phyloP scores from a whole-genome alignment of 371 early-diverging fungal species.

The Mortierella sp. region DNA sequence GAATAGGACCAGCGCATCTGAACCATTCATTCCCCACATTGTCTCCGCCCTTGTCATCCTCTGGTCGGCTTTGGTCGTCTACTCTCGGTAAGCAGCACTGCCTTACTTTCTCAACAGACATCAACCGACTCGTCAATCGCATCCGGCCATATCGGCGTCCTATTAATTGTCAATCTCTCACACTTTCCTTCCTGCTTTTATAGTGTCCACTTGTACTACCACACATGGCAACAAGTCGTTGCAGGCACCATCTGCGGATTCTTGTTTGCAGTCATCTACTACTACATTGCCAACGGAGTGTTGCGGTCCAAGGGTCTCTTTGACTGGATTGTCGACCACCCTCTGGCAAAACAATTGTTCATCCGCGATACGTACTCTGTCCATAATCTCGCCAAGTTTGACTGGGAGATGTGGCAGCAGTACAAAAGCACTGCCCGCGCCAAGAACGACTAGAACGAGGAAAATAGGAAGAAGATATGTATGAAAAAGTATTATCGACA shows the following conservation, averaged over 20 bases:
- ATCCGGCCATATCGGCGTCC: background rate
- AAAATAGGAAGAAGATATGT: background rate
- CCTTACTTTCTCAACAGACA: background rate
- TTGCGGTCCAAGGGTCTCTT: slow-evolving; percentile 60
- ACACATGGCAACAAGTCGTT: slow-evolving; percentile 81
- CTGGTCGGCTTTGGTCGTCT: slow-evolving; percentile 47
- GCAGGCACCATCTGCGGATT: slow-evolving; percentile 77
- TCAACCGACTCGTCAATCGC: background rate
- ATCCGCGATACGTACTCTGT: slow-evolving; percentile 72
- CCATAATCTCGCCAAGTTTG: slow-evolving; percentile 68
- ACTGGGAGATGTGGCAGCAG: slow-evolving; percentile 70
- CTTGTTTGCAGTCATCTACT: slow-evolving; percentile 75
- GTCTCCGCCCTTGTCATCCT: slow-evolving; percentile 21
- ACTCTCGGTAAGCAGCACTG: slow-evolving; percentile 47
- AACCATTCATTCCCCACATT: slow-evolving; percentile 21
- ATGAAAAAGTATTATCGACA: background rate
- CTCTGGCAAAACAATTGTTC: slow-evolving; percentile 63
- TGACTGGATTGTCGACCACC: slow-evolving; percentile 60
- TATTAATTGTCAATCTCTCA: background rate
- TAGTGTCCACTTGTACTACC: slow-evolving; percentile 89
- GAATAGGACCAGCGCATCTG: slow-evolving; percentile 23
- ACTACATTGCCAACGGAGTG: slow-evolving; percentile 56
- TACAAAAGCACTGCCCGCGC: background rate
- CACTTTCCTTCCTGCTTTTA: background rate
- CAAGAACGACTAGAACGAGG: slow-evolving; percentile 16